Conservation (phyloP, 2,329 filamentous ascomycete genomes). For the Talaromyces pinophilus region DNA sequence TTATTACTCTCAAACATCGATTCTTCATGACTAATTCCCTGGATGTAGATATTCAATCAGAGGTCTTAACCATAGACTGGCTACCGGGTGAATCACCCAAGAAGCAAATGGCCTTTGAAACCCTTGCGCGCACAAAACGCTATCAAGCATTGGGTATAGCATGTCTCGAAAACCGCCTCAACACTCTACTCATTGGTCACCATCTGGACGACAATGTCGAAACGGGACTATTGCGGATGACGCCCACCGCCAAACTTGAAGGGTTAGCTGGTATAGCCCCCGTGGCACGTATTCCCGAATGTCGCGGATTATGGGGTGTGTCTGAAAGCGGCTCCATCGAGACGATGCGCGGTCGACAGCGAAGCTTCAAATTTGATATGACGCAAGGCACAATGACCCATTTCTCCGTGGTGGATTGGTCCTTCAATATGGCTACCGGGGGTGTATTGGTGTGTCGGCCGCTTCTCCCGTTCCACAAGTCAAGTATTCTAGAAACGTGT, state of each 20-base stretch:
- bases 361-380: conserved; percentile 10
- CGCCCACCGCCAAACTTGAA: conserved; percentile 65
- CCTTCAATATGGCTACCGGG: conserved; percentile 33
- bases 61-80: conserved; percentile 57
- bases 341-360: conserved; percentile 46
- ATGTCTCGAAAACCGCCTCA: conserved; percentile 56
- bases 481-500: conserved; percentile 67
- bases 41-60: conserved; percentile 35
- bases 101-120: conserved; percentile 69
- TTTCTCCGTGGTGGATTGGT: not conserved
- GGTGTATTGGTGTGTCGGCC: conserved; percentile 42
- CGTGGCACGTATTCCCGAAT: conserved; percentile 76
- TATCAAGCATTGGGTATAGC: conserved; percentile 69
- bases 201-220: conserved; percentile 91
- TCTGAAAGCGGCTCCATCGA: conserved; percentile 63
- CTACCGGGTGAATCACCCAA: conserved; percentile 37
- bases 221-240: conserved; percentile 78
- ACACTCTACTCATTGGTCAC: conserved; percentile 74
- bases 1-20: not conserved
- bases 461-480: conserved; percentile 61
- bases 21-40: not conserved
- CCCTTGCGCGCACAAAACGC: conserved; percentile 69
- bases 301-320: conserved; percentile 70
- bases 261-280: conserved; percentile 71
- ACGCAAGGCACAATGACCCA: not conserved